Conservation (phyloP, 495 filamentous ascomycete species). For the Talaromyces ruber region DNA sequence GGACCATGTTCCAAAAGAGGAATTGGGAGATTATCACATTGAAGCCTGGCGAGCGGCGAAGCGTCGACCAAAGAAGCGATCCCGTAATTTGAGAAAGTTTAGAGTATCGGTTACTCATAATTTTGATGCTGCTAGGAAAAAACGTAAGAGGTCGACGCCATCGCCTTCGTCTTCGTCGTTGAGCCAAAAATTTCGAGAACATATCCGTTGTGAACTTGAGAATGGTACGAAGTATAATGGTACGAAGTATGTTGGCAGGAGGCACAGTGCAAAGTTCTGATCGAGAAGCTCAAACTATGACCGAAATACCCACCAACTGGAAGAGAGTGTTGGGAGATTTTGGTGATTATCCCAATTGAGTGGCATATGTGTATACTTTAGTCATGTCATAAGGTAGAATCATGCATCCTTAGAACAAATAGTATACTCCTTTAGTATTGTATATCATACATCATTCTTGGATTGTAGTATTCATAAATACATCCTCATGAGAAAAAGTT, state of each 20-base stretch:
- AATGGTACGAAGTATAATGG: neutral
- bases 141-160: neutral
- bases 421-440: neutral
- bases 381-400: neutral
- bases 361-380: neutral
- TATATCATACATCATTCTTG: neutral
- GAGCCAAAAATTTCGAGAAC: neutral
- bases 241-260: slow-evolving; percentile 2
- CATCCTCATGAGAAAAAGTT: slow-evolving; percentile 7
- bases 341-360: neutral
- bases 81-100: neutral
- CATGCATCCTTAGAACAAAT: neutral
- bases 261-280: neutral
- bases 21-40: slow-evolving; percentile 2
- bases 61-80: neutral
- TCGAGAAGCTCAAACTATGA: neutral
- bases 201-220: neutral
- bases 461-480: neutral
- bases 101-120: neutral
- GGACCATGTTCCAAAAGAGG: slow-evolving; percentile 3
- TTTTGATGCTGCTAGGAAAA: neutral
- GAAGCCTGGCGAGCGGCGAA: slow-evolving; percentile 4
- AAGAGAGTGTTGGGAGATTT: neutral
- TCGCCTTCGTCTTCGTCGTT: neutral
- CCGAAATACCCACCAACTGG: neutral